These are phyloP conservation scores for Cystobasidiaceae sp. DNA, from an alignment of 1,284 basidiomycete genomes.

Conservation along the genomic window DNA sequence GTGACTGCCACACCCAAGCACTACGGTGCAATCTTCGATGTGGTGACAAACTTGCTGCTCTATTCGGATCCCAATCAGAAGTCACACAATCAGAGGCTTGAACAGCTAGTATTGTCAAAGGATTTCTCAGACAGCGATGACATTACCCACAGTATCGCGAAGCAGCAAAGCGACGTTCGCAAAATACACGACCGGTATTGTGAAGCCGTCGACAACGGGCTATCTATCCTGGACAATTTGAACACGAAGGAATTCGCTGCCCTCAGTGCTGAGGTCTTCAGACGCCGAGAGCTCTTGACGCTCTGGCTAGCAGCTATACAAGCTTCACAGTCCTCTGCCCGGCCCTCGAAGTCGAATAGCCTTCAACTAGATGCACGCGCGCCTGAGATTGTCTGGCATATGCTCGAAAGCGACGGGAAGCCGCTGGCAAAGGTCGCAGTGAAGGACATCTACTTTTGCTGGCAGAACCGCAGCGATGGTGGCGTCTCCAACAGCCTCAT, in stretches of 20 bases:
- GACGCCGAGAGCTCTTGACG: constrained; percentile 73
- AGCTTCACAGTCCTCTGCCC: constrained; percentile 47
- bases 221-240: constrained; percentile 50
- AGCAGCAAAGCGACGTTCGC: constrained; percentile 57
- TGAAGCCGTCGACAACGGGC: not conserved
- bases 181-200: not conserved
- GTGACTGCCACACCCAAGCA: constrained; percentile 82
- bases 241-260: constrained; percentile 56
- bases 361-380: constrained; percentile 75
- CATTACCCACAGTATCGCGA: constrained; percentile 63
- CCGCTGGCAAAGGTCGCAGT: constrained; percentile 82
- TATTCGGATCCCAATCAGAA: constrained; percentile 83
- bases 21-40: constrained; percentile 79
- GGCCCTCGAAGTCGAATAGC: constrained; percentile 57
- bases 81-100: constrained; percentile 66
- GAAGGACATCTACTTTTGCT: constrained; percentile 70
- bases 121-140: constrained; percentile 76
- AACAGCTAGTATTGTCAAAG: constrained; percentile 81
- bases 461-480: constrained; percentile 83
- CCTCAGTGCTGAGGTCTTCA: constrained; percentile 67
- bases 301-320: constrained; percentile 88
- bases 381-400: constrained; percentile 86
- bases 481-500: constrained; percentile 74
- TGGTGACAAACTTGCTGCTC: constrained; percentile 79
- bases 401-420: constrained; percentile 70